Evolutionary conservation across 805 yeast genomes (phyloP).

Genomic region (Suhomyces sp.): DNA sequence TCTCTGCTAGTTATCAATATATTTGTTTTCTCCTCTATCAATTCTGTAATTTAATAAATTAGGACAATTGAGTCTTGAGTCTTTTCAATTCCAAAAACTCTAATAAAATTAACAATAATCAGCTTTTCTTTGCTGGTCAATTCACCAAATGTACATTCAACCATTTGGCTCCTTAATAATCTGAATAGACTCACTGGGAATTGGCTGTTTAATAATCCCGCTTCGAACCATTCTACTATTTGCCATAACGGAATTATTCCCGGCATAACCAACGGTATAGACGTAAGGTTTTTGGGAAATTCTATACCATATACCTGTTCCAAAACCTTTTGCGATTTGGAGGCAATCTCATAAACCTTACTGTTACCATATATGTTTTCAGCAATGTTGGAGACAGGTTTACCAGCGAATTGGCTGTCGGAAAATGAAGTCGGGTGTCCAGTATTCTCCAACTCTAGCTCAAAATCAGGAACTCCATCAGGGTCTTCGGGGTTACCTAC

Average conservation of each 20-base stretch:
- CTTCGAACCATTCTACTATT: conserved; percentile 32
- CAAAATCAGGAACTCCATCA: conserved; percentile 3
- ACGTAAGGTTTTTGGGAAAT: not conserved
- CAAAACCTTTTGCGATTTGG: conserved; percentile 12
- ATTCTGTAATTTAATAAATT: not conserved
- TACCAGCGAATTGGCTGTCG: conserved; percentile 6
- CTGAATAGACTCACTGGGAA: conserved; percentile 12
- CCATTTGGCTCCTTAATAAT: conserved; percentile 17
- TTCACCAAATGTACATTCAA: conserved; percentile 19
- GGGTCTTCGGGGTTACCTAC: conserved; percentile 13
- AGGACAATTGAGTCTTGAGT: conserved; percentile 20
- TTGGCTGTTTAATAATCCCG: conserved; percentile 19
- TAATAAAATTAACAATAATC: conserved; percentile 38
- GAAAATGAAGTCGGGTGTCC: conserved; percentile 12
- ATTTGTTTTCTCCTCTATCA: not conserved
- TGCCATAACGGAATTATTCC: conserved; percentile 51
- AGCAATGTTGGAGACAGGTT: conserved; percentile 16
- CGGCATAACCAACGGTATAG: conserved; percentile 45
- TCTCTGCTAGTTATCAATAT: not conserved
- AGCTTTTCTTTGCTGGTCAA: conserved; percentile 19
- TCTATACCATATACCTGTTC: conserved; percentile 10
- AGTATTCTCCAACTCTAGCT: conserved; percentile 11
- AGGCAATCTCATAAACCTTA: conserved; percentile 17
- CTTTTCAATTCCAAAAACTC: conserved; percentile 43
- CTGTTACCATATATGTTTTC: conserved; percentile 15